These are phyloP conservation scores for Phoma herbarum DNA, from an alignment of 2,329 filamentous ascomycete species.

Conservation along the genomic window DNA sequence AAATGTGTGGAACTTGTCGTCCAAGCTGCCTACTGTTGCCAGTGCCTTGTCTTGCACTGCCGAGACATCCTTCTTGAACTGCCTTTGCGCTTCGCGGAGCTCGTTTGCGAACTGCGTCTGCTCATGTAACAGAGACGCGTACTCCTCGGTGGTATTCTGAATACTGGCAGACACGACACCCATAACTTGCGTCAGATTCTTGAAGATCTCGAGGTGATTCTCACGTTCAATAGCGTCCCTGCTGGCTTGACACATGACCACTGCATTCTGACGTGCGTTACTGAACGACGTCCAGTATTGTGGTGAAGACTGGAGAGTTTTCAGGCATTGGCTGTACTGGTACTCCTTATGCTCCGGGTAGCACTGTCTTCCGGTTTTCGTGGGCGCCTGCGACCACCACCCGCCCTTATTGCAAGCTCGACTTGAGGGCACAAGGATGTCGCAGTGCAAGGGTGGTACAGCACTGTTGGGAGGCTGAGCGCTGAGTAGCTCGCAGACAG, in stretches of 20 bases:
- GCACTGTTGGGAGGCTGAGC: constrained; percentile 53
- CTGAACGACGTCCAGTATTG: constrained; percentile 72
- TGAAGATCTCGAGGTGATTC: constrained; percentile 47
- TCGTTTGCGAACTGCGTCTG: constrained; percentile 37
- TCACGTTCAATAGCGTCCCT: constrained; percentile 67
- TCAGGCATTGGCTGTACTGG: constrained; percentile 61
- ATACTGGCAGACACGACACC: constrained; percentile 34
- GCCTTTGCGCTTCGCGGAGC: constrained; percentile 30
- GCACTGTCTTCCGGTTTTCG: constrained; percentile 39
- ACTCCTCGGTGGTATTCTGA: constrained; percentile 34
- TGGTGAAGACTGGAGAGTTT: constrained; percentile 61
- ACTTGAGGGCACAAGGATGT: constrained; percentile 56
- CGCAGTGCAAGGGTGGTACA: constrained; percentile 61
- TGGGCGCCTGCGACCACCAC: constrained; percentile 32
- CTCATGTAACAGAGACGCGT: constrained; percentile 34
- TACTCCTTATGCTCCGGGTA: constrained; percentile 45
- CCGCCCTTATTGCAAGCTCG: constrained; percentile 40
- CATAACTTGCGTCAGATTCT: constrained; percentile 43
- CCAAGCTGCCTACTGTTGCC: constrained; percentile 26
- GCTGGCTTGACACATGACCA: constrained; percentile 69
- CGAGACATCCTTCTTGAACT: constrained; percentile 28
- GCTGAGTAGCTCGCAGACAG: constrained; percentile 68
- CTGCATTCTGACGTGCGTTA: constrained; percentile 68
- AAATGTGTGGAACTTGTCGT: constrained; percentile 33
- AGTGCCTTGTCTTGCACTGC: constrained; percentile 34